Conservation (phyloP, 164 flowering plant genomes). For the Vitis rotundifolia region DNA sequence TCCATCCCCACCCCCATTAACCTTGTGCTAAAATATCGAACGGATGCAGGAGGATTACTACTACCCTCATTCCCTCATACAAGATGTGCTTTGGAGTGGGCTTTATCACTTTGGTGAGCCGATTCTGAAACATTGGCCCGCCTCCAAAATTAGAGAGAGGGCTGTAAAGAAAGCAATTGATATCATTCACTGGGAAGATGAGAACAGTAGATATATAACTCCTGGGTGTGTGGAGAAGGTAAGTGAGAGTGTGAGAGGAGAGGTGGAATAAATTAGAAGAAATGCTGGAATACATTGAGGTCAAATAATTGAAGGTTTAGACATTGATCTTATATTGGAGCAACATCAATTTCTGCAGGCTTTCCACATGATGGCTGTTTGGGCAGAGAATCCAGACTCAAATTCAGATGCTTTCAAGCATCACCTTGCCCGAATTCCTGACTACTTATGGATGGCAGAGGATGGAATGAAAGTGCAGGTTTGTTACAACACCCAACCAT, state of each 20-base stretch:
- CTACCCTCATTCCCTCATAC: conserved; percentile 39
- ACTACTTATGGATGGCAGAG: conserved; percentile 56
- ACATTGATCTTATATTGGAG: too few relatives aligned
- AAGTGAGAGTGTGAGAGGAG: neutral
- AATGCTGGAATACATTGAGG: too few relatives aligned
- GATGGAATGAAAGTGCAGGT: conserved; percentile 58
- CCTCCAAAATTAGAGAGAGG: conserved; percentile 38
- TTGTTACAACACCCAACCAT: too few relatives aligned
- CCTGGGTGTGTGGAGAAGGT: conserved; percentile 43
- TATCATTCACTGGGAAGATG: conserved; percentile 48
- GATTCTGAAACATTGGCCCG: conserved; percentile 32
- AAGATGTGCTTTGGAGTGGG: conserved; percentile 44
- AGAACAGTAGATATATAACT: conserved; percentile 48
- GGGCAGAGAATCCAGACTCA: conserved; percentile 53
- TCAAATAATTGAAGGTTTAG: too few relatives aligned
- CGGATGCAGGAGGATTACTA: conserved; percentile 39
- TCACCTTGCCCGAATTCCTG: conserved; percentile 52
- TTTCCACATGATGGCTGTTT: conserved; percentile 54
- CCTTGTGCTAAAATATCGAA: too few relatives aligned
- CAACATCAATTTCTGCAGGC: conserved; percentile 14
- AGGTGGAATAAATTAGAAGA: too few relatives aligned
- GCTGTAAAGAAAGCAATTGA: conserved; percentile 41
- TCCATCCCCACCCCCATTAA: too few relatives aligned
- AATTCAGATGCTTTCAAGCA: conserved; percentile 35
- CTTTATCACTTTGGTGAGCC: conserved; percentile 34